Evolutionary conservation across 2,329 filamentous ascomycete genomes (phyloP).

Genomic region (Stachybotrys chlorohalonatus): DNA sequence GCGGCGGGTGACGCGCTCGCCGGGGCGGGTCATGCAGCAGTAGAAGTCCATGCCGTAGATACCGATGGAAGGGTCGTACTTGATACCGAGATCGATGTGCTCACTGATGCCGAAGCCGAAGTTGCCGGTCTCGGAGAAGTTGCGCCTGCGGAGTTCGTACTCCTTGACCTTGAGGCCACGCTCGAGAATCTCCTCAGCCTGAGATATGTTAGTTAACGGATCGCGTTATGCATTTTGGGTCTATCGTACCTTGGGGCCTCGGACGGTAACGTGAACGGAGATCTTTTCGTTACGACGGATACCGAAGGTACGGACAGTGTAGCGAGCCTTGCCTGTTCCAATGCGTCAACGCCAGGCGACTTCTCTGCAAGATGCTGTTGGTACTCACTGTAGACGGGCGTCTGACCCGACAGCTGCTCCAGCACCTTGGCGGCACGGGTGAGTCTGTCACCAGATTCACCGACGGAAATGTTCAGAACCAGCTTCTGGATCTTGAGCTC

Average conservation of each 20-base stretch:
- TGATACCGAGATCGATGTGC: slow-evolving; percentile 99
- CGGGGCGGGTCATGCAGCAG: slow-evolving; percentile 99
- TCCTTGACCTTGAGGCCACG: slow-evolving; percentile 99
- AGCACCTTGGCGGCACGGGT: slow-evolving; percentile 99
- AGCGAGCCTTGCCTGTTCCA: slow-evolving; percentile 85
- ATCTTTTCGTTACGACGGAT: slow-evolving; percentile 99
- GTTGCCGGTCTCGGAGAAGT: slow-evolving; percentile 99
- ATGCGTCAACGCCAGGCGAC: slow-evolving; percentile 4
- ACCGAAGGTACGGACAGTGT: slow-evolving; percentile 99
- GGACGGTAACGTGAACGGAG: slow-evolving; percentile 97
- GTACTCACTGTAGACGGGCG: slow-evolving; percentile 91
- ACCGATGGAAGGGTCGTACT: slow-evolving; percentile 97
- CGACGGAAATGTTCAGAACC: slow-evolving; percentile 98
- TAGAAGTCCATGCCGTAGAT: slow-evolving; percentile 99
- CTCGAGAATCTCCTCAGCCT: slow-evolving; percentile 99
- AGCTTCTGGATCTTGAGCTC: slow-evolving; percentile 99
- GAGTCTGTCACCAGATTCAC: slow-evolving; percentile 99
- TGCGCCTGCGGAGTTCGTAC: slow-evolving; percentile 98
- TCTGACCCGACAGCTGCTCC: slow-evolving; percentile 99
- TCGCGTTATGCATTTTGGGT: background rate
- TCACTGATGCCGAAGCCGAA: slow-evolving; percentile 99
- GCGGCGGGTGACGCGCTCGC: slow-evolving; percentile 94
- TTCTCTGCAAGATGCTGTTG: slow-evolving; percentile 1
- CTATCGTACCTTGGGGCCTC: slow-evolving; percentile 63
- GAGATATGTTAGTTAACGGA: slow-evolving; percentile 12